Evolutionary conservation across 805 yeast species (phyloP).

Genomic region (Henningerozyma blattae): DNA sequence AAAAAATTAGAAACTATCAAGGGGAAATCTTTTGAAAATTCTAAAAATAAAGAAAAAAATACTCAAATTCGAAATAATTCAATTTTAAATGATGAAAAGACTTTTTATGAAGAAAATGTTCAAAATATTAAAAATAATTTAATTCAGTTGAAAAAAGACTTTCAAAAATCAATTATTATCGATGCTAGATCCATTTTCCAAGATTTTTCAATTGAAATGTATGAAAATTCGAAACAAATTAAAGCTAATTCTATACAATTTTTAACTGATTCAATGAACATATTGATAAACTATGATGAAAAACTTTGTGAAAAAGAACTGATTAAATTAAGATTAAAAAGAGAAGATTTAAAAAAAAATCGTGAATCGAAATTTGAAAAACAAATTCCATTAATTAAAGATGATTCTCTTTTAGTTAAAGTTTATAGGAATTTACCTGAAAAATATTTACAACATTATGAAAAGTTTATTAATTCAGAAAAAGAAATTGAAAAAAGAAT

Average conservation of each 20-base stretch:
- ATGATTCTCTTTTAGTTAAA: constrained; percentile 7
- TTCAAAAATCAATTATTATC: not conserved
- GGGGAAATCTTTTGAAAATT: too few species aligned
- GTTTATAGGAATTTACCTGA: constrained; percentile 6
- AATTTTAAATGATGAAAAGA: too few species aligned
- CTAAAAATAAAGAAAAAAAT: too few species aligned
- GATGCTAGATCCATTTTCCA: not conserved
- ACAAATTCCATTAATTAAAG: not conserved
- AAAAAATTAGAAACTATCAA: too few species aligned
- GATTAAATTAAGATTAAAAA: not conserved
- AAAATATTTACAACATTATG: constrained; percentile 3
- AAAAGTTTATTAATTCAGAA: not conserved
- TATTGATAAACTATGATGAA: not conserved
- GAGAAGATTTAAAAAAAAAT: not conserved
- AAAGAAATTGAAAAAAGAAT: constrained; percentile 7
- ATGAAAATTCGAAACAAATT: not conserved
- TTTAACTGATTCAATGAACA: not conserved
- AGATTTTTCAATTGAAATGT: not conserved
- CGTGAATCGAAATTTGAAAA: not conserved
- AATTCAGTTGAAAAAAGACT: not conserved
- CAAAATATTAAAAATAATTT: too few species aligned
- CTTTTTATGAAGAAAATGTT: too few species aligned
- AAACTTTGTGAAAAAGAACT: not conserved
- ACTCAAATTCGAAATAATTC: too few species aligned
- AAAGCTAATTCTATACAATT: not conserved